Evolutionary conservation across 2,329 filamentous ascomycete species (phyloP).

Genomic region (Incumbomyces delicatus): DNA sequence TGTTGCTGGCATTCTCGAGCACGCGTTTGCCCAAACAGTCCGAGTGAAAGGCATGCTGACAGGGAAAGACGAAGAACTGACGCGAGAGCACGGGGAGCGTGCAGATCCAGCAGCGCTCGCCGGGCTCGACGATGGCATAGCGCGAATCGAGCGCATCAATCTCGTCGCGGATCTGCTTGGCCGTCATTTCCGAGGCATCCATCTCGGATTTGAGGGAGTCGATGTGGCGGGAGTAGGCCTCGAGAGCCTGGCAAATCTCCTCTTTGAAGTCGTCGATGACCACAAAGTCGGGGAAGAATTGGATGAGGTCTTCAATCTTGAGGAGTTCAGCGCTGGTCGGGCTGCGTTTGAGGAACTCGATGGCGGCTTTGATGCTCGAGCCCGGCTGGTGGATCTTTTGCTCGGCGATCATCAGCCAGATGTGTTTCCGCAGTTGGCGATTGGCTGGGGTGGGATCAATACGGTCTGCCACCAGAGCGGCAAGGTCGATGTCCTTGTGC

Average conservation of each 20-base stretch:
- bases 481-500: conserved; percentile 81
- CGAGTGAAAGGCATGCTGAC: conserved; percentile 94
- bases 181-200: conserved; percentile 85
- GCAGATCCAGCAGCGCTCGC: conserved; percentile 87
- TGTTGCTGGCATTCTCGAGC: conserved; percentile 67
- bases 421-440: conserved; percentile 72
- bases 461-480: conserved; percentile 77
- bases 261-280: conserved; percentile 99
- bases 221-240: conserved; percentile 87
- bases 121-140: conserved; percentile 93
- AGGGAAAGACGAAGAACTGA: conserved; percentile 97
- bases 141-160: conserved; percentile 76
- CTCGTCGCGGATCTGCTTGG: conserved; percentile 80
- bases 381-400: conserved; percentile 69
- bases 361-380: conserved; percentile 81
- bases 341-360: conserved; percentile 73
- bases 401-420: conserved; percentile 91
- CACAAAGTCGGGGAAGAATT: conserved; percentile 97
- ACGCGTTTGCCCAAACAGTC: conserved; percentile 85
- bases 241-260: conserved; percentile 86
- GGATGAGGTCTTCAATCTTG: conserved; percentile 91
- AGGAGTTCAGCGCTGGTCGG: conserved; percentile 62
- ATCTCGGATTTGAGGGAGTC: conserved; percentile 83
- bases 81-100: conserved; percentile 73
- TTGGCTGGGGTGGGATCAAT: conserved; percentile 55